Evolutionary conservation across 768 basidiomycete genomes (phyloP).

Genomic region (Pleurotus sapidus): DNA sequence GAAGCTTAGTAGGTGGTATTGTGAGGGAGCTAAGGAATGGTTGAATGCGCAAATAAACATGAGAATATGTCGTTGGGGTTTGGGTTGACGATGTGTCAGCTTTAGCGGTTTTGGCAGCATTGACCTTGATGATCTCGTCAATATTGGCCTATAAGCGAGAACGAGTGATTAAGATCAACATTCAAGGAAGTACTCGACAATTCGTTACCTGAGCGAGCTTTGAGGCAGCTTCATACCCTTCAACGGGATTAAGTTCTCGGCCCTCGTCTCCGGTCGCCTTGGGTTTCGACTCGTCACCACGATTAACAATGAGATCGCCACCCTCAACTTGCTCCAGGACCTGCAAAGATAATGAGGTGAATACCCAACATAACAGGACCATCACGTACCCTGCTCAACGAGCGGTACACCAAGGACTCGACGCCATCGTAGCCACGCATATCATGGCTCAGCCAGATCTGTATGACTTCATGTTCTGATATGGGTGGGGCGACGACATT

Average conservation of each 20-base stretch:
- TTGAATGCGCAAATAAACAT: constrained; percentile 92
- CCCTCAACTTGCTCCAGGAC: constrained; percentile 95
- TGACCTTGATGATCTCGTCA: constrained; percentile 70
- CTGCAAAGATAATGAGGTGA: constrained; percentile 32
- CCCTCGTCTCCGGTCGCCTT: constrained; percentile 49
- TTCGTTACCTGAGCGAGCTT: constrained; percentile 76
- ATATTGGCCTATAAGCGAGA: constrained; percentile 59
- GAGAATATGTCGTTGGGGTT: constrained; percentile 76
- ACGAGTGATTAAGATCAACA: not conserved
- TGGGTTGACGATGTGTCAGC: constrained; percentile 29
- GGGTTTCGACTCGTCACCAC: constrained; percentile 72
- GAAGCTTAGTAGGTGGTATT: constrained; percentile 24
- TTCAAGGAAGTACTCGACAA: too few species aligned
- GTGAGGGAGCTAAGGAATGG: constrained; percentile 67
- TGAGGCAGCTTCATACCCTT: constrained; percentile 79
- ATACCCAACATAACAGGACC: not conserved
- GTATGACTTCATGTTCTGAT: constrained; percentile 96
- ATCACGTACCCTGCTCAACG: constrained; percentile 67
- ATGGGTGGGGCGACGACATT: constrained; percentile 98
- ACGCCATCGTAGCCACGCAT: constrained; percentile 97
- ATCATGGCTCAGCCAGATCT: constrained; percentile 94
- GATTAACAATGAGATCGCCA: constrained; percentile 86
- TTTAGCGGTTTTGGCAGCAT: constrained; percentile 32
- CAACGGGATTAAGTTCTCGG: constrained; percentile 79
- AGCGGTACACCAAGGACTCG: constrained; percentile 89